Conservation (phyloP, 257 asterid species). For the Fraxinus pennsylvanica region DNA sequence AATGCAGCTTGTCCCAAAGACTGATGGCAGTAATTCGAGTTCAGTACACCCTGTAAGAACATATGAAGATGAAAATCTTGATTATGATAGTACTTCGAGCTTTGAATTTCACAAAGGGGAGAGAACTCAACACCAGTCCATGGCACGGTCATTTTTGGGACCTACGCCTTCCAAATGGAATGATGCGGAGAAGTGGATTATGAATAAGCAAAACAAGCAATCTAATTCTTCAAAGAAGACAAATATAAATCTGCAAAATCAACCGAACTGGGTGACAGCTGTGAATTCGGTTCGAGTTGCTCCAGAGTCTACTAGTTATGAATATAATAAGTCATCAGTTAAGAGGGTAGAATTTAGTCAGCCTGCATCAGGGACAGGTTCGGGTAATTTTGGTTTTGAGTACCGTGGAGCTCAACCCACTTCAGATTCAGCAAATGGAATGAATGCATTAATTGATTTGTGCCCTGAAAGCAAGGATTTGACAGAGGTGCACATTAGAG, state of each 20-base stretch:
- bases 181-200: constrained; percentile 98
- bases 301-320: constrained; percentile 49
- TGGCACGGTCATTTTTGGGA: constrained; percentile 61
- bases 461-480: constrained; percentile 66
- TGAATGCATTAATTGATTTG: constrained; percentile 40
- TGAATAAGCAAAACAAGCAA: constrained; percentile 65
- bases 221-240: constrained; percentile 52
- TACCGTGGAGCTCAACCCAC: constrained; percentile 37
- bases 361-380: constrained; percentile 42
- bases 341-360: constrained; percentile 79
- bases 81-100: constrained; percentile 95
- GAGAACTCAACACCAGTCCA: constrained; percentile 62
- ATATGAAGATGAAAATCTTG: constrained; percentile 81
- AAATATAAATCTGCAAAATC: constrained; percentile 42
- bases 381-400: constrained; percentile 43
- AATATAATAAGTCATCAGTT: constrained; percentile 54
- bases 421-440: constrained; percentile 38
- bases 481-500: constrained; percentile 47
- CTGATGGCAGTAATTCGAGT: constrained; percentile 61
- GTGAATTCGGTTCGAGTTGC: constrained; percentile 35
- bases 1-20: constrained; percentile 49
- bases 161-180: constrained; percentile 95
- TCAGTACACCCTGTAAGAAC: constrained; percentile 61
- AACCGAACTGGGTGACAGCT: constrained; percentile 38
- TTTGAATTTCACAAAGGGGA: constrained; percentile 95